A percentile compares a stretch with the other conserved stretches of the same genome.
Conservation (phyloP, 2,329 filamentous ascomycete species). For the Ascochyta viciae-villosae region DNA sequence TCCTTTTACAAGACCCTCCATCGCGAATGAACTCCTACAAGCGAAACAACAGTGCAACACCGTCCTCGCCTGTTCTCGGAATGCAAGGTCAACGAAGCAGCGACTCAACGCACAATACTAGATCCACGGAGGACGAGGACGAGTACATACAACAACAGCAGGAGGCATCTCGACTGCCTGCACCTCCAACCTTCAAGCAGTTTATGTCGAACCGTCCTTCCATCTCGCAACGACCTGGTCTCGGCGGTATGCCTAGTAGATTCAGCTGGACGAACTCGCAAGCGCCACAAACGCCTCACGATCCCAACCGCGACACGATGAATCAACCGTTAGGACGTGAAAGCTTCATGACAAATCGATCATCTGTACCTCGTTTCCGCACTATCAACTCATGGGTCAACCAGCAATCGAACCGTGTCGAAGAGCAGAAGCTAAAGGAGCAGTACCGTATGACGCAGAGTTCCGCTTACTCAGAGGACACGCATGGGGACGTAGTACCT, state of each 20-base stretch:
- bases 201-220: slow-evolving; percentile 48
- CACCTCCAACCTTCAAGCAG: slow-evolving; percentile 49
- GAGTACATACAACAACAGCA: slow-evolving; percentile 29
- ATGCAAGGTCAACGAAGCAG: slow-evolving; percentile 36
- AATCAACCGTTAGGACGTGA: slow-evolving; percentile 36
- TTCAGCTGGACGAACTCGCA: slow-evolving; percentile 53
- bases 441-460: slow-evolving; percentile 43
- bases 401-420: slow-evolving; percentile 48
- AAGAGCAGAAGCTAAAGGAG: slow-evolving; percentile 45
- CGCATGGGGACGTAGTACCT: slow-evolving; percentile 36
- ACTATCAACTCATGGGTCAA: slow-evolving; percentile 52
- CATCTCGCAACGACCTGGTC: slow-evolving; percentile 36
- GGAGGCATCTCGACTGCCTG: slow-evolving; percentile 29
- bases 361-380: slow-evolving; percentile 49
- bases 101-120: slow-evolving; percentile 42
- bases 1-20: slow-evolving; percentile 36
- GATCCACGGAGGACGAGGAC: slow-evolving; percentile 33
- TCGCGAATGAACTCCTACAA: slow-evolving; percentile 37
- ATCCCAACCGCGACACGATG: slow-evolving; percentile 37
- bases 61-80: slow-evolving; percentile 42
- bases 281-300: slow-evolving; percentile 49
- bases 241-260: slow-evolving; percentile 38
- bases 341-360: slow-evolving; percentile 47
- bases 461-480: slow-evolving; percentile 33
- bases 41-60: slow-evolving; percentile 40